Percentiles rank a stretch among this genome's conserved stretches.
Conservation (phyloP, 2,329 filamentous ascomycete genomes). For the Lasiodiplodia citricola region DNA sequence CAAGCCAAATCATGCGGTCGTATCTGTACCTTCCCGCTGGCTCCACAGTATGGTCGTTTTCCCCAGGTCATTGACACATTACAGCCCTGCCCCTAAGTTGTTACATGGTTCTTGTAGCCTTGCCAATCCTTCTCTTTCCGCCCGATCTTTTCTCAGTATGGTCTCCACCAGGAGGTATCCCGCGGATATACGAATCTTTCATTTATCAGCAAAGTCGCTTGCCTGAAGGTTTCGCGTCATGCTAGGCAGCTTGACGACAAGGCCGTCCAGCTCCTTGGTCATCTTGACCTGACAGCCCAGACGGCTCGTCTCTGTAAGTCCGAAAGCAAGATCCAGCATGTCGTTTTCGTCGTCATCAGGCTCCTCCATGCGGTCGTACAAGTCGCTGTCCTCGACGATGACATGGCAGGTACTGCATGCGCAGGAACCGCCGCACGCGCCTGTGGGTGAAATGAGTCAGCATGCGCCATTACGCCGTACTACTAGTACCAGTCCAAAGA, state of each 20-base stretch:
- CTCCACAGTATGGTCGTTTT: background rate
- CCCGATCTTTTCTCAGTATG: background rate
- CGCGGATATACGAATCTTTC: background rate
- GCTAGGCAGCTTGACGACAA: slow-evolving; percentile 82
- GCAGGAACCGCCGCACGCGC: slow-evolving; percentile 92
- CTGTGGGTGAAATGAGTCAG: slow-evolving; percentile 41
- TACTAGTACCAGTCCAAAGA: background rate
- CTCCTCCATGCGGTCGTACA: slow-evolving; percentile 79
- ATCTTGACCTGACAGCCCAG: slow-evolving; percentile 91
- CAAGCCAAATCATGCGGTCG: background rate
- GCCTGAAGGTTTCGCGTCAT: slow-evolving; percentile 98
- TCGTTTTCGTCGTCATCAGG: slow-evolving; percentile 84
- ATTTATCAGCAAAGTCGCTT: slow-evolving; percentile 73
- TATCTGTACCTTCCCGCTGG: background rate
- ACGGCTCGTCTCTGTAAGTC: slow-evolving; percentile 81
- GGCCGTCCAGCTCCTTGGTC: slow-evolving; percentile 85
- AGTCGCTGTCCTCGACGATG: slow-evolving; percentile 74
- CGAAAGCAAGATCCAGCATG: slow-evolving; percentile 90
- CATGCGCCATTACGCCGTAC: background rate
- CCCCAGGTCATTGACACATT: slow-evolving; percentile 5
- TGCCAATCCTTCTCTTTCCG: background rate
- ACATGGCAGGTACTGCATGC: slow-evolving; percentile 94
- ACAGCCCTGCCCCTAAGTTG: background rate
- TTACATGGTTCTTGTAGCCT: background rate
- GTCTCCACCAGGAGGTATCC: background rate